Percentiles rank a stretch among this genome's conserved stretches.
phyloP scores from a whole-genome alignment of 75 land plant species.

The Cryptomeria japonica region DNA sequence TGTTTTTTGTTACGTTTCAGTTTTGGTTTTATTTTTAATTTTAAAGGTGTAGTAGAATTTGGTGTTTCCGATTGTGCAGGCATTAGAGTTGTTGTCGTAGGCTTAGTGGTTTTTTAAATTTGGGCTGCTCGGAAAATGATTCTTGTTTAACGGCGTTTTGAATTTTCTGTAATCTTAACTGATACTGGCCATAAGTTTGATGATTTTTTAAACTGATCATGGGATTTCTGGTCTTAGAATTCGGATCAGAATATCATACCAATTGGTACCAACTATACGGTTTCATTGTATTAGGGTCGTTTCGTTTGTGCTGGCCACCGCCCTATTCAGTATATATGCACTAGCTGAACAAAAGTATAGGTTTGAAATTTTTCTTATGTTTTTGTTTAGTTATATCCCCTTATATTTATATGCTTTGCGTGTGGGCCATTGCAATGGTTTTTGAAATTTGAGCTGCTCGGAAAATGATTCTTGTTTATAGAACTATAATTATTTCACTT shows the following conservation, averaged over 20 bases:
- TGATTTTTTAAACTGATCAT: neutral
- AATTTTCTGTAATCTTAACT: neutral
- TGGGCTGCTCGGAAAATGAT: neutral
- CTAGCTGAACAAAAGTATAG: neutral
- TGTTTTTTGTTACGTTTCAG: neutral
- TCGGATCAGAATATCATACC: neutral
- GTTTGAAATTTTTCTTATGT: neutral
- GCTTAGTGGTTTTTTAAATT: neutral
- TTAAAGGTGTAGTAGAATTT: neutral
- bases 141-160: neutral
- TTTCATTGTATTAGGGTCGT: neutral
- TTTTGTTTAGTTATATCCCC: neutral
- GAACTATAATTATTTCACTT: neutral
- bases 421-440: neutral
- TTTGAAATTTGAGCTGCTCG: neutral
- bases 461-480: too few relatives aligned
- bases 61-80: neutral
- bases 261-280: neutral
- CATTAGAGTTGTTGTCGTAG: neutral
- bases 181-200: neutral
- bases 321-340: too few relatives aligned
- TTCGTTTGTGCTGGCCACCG: neutral
- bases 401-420: neutral
- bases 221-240: neutral
- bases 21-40: neutral